Base-by-base conservation (phyloP, 1,139 yeast genomes). In the Entelexis paramagnoliae region DNA sequence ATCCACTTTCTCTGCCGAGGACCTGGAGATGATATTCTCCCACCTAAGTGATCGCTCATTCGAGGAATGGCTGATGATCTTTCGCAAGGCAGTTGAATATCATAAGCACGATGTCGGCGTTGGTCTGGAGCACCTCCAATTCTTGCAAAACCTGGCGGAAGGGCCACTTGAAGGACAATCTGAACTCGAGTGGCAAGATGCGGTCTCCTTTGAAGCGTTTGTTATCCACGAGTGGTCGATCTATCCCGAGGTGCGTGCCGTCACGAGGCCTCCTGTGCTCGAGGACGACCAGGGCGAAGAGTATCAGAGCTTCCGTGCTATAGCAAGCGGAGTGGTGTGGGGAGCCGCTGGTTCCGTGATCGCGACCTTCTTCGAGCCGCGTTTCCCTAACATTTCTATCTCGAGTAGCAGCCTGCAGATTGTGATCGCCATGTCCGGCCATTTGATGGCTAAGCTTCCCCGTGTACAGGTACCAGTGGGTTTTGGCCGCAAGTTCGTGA, bases 341-440 rank as follows among this genome's bases (percentile, higher is more conserved):
- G 67, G 74, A 30, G 70, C 71, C 24, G 63, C 78, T 26, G 80
- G 81, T 17, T 65, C 79, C 28, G 77, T 74, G 39, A 69, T 79
- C 51, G 78, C 78, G 59, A 77, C 76, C 54, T 77, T 78, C 60
- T 79, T 79, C 57, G 60, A 69, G 5, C 76, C 77, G 52, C 75
- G 84, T 65, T 67, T 68, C 58, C 83, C 81, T 5, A 45, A 66
- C 10, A 75, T 79, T 50, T 48, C 68, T 4, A 64, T 79, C 26
- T 52, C 67, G 9, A 58, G 78, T 11, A 63, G 74, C 35, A 76
- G 79, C 32, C 69, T 76, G 49, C 83, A 80, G 62, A 64, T 79
- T 52, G 68, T 80, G 48, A 63, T 79, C 48, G 75, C 72, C 57
- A 79, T 81, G 7, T 68, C 74, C 57, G 85, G 84, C 2, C 49